These are phyloP conservation scores for Globisporangium acanthophoron DNA, from an alignment of 352 stramenopile genomes.

Conservation along the genomic window DNA sequence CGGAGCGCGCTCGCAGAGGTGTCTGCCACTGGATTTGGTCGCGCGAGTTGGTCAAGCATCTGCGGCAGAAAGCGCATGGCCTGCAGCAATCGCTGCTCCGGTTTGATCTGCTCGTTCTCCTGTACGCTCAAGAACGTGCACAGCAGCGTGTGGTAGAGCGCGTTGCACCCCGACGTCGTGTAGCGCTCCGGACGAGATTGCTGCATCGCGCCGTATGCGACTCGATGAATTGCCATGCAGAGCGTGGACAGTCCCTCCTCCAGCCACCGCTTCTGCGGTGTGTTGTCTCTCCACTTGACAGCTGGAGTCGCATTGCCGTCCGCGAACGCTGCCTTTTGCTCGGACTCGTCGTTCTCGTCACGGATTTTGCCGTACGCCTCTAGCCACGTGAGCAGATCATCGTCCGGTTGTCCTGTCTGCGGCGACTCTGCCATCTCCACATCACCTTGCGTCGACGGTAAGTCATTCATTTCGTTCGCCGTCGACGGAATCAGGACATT, in stretches of 20 bases:
- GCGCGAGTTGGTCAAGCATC: slow-evolving; percentile 58
- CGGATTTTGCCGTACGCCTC: slow-evolving; percentile 17
- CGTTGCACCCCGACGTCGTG: slow-evolving; percentile 65
- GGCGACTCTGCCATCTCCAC: not conserved
- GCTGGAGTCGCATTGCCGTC: not conserved
- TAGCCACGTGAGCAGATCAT: slow-evolving; percentile 49
- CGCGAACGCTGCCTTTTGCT: slow-evolving; percentile 22
- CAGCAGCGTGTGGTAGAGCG: slow-evolving; percentile 74
- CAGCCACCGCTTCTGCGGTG: slow-evolving; percentile 46
- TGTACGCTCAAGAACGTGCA: slow-evolving; percentile 65
- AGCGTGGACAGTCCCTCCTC: slow-evolving; percentile 65
- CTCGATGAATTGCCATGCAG: slow-evolving; percentile 83
- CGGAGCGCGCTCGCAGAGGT: slow-evolving; percentile 22
- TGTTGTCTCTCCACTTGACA: slow-evolving; percentile 11
- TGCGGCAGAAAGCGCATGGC: slow-evolving; percentile 71
- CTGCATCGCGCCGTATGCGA: slow-evolving; percentile 76
- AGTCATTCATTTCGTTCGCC: slow-evolving; percentile 38
- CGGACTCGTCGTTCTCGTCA: slow-evolving; percentile 7
- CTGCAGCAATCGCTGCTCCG: slow-evolving; percentile 54
- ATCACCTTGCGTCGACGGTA: not conserved
- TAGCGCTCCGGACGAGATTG: slow-evolving; percentile 80
- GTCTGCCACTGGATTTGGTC: slow-evolving; percentile 17
- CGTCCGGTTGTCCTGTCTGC: slow-evolving; percentile 9
- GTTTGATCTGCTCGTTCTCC: slow-evolving; percentile 54
- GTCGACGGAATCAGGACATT: slow-evolving; percentile 93